A percentile compares a stretch with the other conserved stretches of the same genome.
These are phyloP conservation scores for Cytidiella melzeri DNA, from an alignment of 768 basidiomycete species.

Conservation along the genomic window DNA sequence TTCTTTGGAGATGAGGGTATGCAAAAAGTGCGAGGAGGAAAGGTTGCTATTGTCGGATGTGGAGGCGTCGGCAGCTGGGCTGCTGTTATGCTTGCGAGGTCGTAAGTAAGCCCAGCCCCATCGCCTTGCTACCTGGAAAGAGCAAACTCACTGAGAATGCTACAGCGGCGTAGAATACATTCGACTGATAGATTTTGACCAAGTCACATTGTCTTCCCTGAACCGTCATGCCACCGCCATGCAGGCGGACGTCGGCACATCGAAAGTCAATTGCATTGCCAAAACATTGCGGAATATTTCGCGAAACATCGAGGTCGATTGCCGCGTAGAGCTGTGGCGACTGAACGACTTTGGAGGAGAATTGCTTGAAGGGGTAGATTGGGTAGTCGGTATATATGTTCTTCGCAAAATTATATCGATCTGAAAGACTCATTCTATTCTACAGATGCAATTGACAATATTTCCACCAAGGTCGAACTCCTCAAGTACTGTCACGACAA, in stretches of 20 bases:
- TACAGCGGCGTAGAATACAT: slow-evolving; percentile 70
- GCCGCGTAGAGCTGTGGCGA: slow-evolving; percentile 78
- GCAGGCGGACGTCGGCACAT: slow-evolving; percentile 86
- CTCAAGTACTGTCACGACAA: slow-evolving; percentile 82
- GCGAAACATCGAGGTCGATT: slow-evolving; percentile 84
- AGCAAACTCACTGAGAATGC: too few relatives aligned
- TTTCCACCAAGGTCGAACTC: slow-evolving; percentile 92
- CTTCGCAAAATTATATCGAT: slow-evolving; percentile 3
- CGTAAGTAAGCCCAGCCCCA: slow-evolving; percentile 45
- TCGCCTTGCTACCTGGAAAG: too few relatives aligned
- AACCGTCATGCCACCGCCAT: slow-evolving; percentile 92
- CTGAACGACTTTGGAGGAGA: slow-evolving; percentile 64
- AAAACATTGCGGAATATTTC: slow-evolving; percentile 64
- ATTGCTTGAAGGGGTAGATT: slow-evolving; percentile 80
- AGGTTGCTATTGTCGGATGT: slow-evolving; percentile 87
- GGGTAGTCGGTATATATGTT: slow-evolving; percentile 73
- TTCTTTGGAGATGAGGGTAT: slow-evolving; percentile 92
- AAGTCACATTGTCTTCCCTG: slow-evolving; percentile 90
- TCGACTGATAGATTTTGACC: slow-evolving; percentile 90
- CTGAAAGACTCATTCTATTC: neutral
- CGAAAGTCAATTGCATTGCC: slow-evolving; percentile 81
- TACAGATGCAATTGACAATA: slow-evolving; percentile 94
- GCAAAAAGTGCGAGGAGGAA: slow-evolving; percentile 63
- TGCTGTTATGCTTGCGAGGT: slow-evolving; percentile 87
- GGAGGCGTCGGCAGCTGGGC: slow-evolving; percentile 98